These are phyloP conservation scores for Lichtheimia corymbifera DNA, from an alignment of 371 early-diverging fungal species.

Conservation along the genomic window DNA sequence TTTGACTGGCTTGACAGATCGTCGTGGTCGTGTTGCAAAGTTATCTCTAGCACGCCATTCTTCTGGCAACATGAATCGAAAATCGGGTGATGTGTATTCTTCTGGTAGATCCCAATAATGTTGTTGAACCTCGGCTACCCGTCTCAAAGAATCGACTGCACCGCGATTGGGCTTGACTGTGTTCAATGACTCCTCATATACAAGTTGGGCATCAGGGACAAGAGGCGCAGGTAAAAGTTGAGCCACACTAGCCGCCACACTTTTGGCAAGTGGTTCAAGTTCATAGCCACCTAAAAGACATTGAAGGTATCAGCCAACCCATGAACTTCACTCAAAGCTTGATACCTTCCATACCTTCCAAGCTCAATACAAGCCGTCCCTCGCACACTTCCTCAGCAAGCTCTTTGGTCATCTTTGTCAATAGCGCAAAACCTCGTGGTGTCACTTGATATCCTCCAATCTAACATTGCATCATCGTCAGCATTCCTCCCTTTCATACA, in stretches of 20 bases:
- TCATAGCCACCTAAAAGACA: conserved; percentile 33
- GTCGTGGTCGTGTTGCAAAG: conserved; percentile 51
- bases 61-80: conserved; percentile 51
- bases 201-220: conserved; percentile 22
- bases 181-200: conserved; percentile 43
- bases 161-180: conserved; percentile 59
- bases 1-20: conserved; percentile 41
- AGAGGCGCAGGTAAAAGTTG: conserved; percentile 33
- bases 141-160: conserved; percentile 47
- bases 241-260: conserved; percentile 45
- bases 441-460: conserved; percentile 64
- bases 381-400: conserved; percentile 54
- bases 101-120: conserved; percentile 56
- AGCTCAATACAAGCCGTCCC: conserved; percentile 54
- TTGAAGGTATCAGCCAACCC: neutral
- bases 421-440: conserved; percentile 55
- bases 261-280: conserved; percentile 43
- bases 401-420: conserved; percentile 58
- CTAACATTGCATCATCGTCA: conserved; percentile 18
- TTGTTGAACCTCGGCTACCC: conserved; percentile 45
- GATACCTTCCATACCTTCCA: conserved; percentile 39
- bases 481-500: neutral
- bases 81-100: conserved; percentile 38
- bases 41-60: conserved; percentile 62
- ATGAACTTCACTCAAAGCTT: neutral